Percentiles rank a stretch among this genome's conserved stretches.
phyloP scores from a whole-genome alignment of 192 early-diverging fungal genomes.

The Lobosporangium transversale region DNA sequence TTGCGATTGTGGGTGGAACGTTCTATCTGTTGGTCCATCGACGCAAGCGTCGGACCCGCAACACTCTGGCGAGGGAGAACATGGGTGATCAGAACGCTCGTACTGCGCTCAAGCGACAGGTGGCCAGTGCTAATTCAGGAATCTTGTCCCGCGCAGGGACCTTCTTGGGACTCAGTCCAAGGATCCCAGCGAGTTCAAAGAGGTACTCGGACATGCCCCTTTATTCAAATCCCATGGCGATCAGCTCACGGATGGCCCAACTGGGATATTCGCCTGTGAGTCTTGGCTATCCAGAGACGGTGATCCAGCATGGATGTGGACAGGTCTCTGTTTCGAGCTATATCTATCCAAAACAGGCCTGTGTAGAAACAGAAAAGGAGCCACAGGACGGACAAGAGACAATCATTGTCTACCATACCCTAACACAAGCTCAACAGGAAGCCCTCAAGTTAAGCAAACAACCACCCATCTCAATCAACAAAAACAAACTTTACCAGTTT shows the following conservation, averaged over 20 bases:
- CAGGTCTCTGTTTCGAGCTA: conserved; percentile 39
- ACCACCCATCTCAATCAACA: conserved; percentile 5
- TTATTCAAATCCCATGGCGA: conserved; percentile 33
- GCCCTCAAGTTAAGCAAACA: conserved; percentile 45
- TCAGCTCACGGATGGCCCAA: conserved; percentile 42
- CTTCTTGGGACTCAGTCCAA: background rate
- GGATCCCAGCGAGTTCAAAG: conserved; percentile 4
- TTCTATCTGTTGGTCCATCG: conserved; percentile 36
- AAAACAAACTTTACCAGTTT: conserved; percentile 26
- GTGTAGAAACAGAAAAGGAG: conserved; percentile 47
- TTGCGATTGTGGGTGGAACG: conserved; percentile 19
- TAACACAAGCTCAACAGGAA: conserved; percentile 48
- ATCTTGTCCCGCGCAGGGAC: conserved; percentile 9
- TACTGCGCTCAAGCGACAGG: conserved; percentile 21
- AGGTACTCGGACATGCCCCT: conserved; percentile 46
- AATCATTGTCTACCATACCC: conserved; percentile 35
- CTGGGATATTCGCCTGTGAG: conserved; percentile 44
- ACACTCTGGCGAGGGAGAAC: conserved; percentile 47
- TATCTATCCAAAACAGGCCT: conserved; percentile 51
- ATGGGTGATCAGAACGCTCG: conserved; percentile 29
- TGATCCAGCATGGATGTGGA: conserved; percentile 42
- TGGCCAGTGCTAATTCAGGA: conserved; percentile 1
- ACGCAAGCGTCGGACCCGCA: conserved; percentile 29
- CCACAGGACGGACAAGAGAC: conserved; percentile 41
- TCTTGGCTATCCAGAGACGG: conserved; percentile 44